Percentiles rank a stretch among this genome's conserved stretches.
phyloP scores from a whole-genome alignment of 1,139 yeast genomes.

The Pneumocystis canis region DNA sequence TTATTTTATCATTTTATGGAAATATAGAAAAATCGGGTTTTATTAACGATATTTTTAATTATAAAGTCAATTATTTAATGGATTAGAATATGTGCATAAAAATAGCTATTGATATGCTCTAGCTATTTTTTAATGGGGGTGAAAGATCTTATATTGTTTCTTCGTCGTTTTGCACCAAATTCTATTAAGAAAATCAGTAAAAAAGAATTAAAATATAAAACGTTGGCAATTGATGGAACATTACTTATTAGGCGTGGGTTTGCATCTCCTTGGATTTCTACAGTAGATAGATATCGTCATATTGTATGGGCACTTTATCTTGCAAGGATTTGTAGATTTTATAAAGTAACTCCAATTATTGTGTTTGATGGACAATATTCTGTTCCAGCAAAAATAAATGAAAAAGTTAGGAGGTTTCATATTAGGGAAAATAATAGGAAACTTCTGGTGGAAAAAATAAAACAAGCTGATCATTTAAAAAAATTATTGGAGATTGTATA shows the following conservation, averaged over 20 bases:
- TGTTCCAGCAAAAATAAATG: neutral
- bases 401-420: neutral
- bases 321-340: constrained; percentile 1
- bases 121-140: neutral
- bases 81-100: neutral
- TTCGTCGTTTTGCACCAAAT: neutral
- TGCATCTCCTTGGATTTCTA: neutral
- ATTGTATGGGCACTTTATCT: neutral
- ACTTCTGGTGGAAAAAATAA: neutral
- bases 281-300: neutral
- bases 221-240: constrained; percentile 3
- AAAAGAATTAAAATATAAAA: constrained; percentile 1
- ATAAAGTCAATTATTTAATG: too few species aligned
- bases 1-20: neutral
- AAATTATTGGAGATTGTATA: neutral
- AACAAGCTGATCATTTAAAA: neutral
- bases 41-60: too few species aligned
- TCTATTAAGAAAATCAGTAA: neutral
- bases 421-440: neutral
- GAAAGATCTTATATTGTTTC: neutral
- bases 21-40: neutral
- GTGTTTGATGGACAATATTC: constrained; percentile 1
- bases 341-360: neutral
- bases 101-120: neutral
- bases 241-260: neutral